Evolutionary conservation across 768 basidiomycete species (phyloP).

Genomic region (Naganishia friedmannii): DNA sequence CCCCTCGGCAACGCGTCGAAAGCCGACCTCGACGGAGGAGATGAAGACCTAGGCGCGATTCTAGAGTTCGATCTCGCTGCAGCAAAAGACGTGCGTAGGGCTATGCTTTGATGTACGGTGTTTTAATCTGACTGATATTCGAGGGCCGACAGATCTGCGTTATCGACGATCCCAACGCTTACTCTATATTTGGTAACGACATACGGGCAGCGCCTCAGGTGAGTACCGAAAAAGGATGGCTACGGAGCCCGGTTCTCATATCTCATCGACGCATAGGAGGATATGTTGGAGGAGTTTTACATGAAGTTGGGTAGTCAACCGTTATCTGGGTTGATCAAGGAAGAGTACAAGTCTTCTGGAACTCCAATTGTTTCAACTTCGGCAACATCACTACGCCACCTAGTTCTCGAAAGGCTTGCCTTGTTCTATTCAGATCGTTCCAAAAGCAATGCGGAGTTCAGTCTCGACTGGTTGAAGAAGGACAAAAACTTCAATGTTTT

Average conservation of each 20-base stretch:
- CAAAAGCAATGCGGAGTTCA: slow-evolving; percentile 44
- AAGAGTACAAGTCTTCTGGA: slow-evolving; percentile 61
- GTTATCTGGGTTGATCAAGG: slow-evolving; percentile 69
- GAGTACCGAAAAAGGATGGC: slow-evolving; percentile 10
- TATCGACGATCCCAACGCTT: slow-evolving; percentile 78
- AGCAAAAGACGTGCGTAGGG: slow-evolving; percentile 56
- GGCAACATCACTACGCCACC: slow-evolving; percentile 41
- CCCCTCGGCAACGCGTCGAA: slow-evolving; percentile 48
- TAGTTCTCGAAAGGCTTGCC: slow-evolving; percentile 71
- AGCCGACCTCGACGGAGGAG: slow-evolving; percentile 52
- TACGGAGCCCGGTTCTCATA: slow-evolving; percentile 9
- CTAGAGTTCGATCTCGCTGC: slow-evolving; percentile 65
- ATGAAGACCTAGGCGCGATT: slow-evolving; percentile 69
- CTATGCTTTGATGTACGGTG: background rate
- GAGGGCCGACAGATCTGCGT: slow-evolving; percentile 59
- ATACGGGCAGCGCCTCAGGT: slow-evolving; percentile 58
- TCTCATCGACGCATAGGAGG: slow-evolving; percentile 67
- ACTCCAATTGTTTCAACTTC: slow-evolving; percentile 29
- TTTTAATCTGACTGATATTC: slow-evolving; percentile 42
- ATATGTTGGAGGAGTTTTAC: slow-evolving; percentile 87
- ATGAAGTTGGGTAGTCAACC: slow-evolving; percentile 68
- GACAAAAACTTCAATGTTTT: slow-evolving; percentile 49
- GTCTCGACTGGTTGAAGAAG: slow-evolving; percentile 49
- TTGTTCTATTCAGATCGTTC: slow-evolving; percentile 84
- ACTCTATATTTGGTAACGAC: slow-evolving; percentile 72